These are phyloP conservation scores for Leavenworthia alabamica DNA, from an alignment of 345 rosid species.

Conservation along the genomic window DNA sequence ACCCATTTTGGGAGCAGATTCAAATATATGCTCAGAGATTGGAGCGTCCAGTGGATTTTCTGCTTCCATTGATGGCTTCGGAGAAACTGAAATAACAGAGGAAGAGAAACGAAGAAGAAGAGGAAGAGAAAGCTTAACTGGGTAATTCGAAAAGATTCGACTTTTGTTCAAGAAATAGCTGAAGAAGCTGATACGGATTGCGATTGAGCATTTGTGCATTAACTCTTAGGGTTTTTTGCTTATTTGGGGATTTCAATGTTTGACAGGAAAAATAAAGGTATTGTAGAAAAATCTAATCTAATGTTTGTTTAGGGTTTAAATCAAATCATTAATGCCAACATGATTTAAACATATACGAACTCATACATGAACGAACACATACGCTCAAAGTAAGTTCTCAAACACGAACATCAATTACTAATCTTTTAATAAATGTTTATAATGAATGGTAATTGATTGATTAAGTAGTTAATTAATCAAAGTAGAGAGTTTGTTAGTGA, in stretches of 20 bases:
- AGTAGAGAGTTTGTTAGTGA: no score
- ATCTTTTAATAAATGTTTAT: no score
- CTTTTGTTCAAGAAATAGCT: slow-evolving; percentile 18
- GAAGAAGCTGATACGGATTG: slow-evolving; percentile 16
- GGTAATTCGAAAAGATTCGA: slow-evolving; percentile 29
- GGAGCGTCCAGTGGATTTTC: slow-evolving; percentile 32
- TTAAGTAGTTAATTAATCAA: no score
- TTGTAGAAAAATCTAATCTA: no score
- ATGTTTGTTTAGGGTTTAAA: no score
- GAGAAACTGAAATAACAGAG: slow-evolving; percentile 7
- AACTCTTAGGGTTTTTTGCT: slow-evolving; percentile 21
- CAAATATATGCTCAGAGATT: slow-evolving; percentile 46
- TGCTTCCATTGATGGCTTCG: slow-evolving; percentile 14
- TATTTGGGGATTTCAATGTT: slow-evolving; percentile 2
- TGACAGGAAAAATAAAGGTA: no score
- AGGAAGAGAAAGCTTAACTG: slow-evolving; percentile 17
- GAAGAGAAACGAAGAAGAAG: slow-evolving; percentile 20
- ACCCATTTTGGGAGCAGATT: slow-evolving; percentile 48
- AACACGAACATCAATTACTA: no score
- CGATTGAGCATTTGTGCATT: slow-evolving; percentile 44
- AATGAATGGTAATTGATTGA: no score
- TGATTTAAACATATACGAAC: no score
- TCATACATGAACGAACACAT: no score
- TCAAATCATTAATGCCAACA: no score
- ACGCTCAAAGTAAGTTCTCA: no score